Conservation (phyloP, 2,329 filamentous ascomycete genomes). For the Penicillium sp. region DNA sequence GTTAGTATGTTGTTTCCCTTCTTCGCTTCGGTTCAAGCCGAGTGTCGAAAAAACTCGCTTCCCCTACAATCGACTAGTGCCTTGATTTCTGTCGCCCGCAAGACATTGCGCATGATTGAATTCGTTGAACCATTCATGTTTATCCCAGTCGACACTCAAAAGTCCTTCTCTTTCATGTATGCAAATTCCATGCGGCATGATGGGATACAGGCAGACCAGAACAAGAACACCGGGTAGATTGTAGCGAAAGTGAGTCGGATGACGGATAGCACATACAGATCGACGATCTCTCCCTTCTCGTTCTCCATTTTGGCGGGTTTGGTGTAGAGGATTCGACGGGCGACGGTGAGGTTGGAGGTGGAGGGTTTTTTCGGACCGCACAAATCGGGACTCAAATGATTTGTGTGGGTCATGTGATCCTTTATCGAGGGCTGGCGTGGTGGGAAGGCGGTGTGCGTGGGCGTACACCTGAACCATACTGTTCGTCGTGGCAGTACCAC, state of each 20-base stretch:
- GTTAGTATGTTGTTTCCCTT: slow-evolving; percentile 12
- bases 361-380: slow-evolving; percentile 36
- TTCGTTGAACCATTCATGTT: not conserved
- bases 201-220: slow-evolving; percentile 18
- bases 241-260: slow-evolving; percentile 17
- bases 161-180: slow-evolving; percentile 8
- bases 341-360: slow-evolving; percentile 37
- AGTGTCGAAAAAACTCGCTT: slow-evolving; percentile 8
- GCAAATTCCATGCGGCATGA: slow-evolving; percentile 7
- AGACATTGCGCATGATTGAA: slow-evolving; percentile 4
- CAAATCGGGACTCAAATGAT: slow-evolving; percentile 36
- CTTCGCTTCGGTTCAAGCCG: not conserved
- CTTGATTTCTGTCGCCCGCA: slow-evolving; percentile 12
- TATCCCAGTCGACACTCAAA: not conserved
- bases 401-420: slow-evolving; percentile 49
- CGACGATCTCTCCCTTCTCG: slow-evolving; percentile 99
- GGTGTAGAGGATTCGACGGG: slow-evolving; percentile 44
- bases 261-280: slow-evolving; percentile 72
- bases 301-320: slow-evolving; percentile 86
- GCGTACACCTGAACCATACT: not conserved
- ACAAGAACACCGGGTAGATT: slow-evolving; percentile 19
- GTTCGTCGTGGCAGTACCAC: slow-evolving; percentile 25
- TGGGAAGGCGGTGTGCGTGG: slow-evolving; percentile 18
- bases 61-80: slow-evolving; percentile 6
- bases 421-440: slow-evolving; percentile 44